Conservation (phyloP, 1,284 basidiomycete genomes). For the Mrakiaceae sp. region DNA sequence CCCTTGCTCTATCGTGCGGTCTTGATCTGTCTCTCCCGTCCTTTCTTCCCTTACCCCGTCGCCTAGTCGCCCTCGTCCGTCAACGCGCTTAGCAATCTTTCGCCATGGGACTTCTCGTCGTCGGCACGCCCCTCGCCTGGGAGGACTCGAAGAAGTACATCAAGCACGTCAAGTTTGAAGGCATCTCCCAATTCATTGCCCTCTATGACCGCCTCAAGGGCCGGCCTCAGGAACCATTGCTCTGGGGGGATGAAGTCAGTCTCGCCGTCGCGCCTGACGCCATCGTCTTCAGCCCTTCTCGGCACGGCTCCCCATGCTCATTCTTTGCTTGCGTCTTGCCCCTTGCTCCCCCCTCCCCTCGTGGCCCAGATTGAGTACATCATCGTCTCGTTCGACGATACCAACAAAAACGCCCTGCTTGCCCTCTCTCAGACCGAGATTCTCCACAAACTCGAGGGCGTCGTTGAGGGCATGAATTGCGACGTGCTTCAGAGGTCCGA, state of each 20-base stretch:
- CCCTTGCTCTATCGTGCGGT: too few relatives aligned
- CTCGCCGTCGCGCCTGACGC: background rate
- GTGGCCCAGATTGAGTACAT: conserved; percentile 79
- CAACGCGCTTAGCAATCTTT: too few relatives aligned
- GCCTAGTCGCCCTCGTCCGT: too few relatives aligned
- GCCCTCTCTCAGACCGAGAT: conserved; percentile 92
- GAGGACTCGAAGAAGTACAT: conserved; percentile 76
- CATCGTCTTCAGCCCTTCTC: background rate
- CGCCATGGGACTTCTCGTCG: conserved; percentile 80
- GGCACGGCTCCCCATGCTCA: background rate
- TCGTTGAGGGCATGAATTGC: conserved; percentile 53
- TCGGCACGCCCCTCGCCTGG: conserved; percentile 92
- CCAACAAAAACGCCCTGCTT: conserved; percentile 66
- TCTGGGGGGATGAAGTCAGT: conserved; percentile 97
- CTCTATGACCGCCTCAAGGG: conserved; percentile 89
- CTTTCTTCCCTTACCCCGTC: too few relatives aligned
- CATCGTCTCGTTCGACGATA: conserved; percentile 76
- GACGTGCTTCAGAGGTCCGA: conserved; percentile 24
- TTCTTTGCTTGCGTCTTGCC: background rate
- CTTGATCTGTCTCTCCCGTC: too few relatives aligned
- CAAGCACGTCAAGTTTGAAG: conserved; percentile 82
- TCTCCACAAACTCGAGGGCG: conserved; percentile 61
- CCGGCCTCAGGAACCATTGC: conserved; percentile 76
- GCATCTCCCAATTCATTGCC: conserved; percentile 88
- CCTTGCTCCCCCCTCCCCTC: background rate